Evolutionary conservation across 352 stramenopile genomes (phyloP).

Genomic region (Phytopythium ostracodes): DNA sequence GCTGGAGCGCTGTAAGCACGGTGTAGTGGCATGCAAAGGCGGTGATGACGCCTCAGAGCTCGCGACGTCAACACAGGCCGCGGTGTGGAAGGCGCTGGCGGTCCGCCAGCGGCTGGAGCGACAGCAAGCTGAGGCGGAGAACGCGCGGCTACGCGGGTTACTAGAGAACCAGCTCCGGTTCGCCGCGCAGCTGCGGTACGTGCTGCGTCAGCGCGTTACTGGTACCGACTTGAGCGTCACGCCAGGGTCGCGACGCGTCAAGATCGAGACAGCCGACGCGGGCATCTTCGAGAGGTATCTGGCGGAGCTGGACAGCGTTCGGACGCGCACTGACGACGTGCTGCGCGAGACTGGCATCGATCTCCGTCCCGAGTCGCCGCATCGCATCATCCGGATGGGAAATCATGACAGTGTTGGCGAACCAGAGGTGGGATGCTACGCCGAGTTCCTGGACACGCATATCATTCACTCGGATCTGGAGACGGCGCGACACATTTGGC

Average conservation of each 20-base stretch:
- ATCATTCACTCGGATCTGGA: not conserved
- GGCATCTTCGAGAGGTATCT: not conserved
- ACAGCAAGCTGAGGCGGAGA: not conserved
- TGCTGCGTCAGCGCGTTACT: not conserved
- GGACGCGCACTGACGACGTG: not conserved
- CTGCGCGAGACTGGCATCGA: not conserved
- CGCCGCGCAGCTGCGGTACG: not conserved
- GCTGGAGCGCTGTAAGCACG: not conserved
- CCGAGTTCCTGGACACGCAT: slow-evolving; percentile 1
- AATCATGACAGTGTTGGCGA: not conserved
- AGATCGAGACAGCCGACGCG: not conserved
- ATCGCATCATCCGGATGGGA: not conserved
- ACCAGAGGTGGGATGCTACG: not conserved
- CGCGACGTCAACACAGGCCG: not conserved
- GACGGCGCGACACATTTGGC: not conserved
- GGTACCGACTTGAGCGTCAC: too few relatives aligned
- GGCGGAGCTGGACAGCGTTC: not conserved
- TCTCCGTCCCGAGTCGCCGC: not conserved
- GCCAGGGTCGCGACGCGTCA: not conserved
- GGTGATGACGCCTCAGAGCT: not conserved
- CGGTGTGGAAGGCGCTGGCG: not conserved
- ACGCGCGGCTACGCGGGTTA: not conserved
- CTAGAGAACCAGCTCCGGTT: slow-evolving; percentile 5
- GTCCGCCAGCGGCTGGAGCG: not conserved
- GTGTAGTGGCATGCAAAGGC: not conserved